A percentile compares a stretch with the other conserved stretches of the same genome.
Conservation (phyloP, 305 asterid species). For the Fraxinus xanthoxyloides region DNA sequence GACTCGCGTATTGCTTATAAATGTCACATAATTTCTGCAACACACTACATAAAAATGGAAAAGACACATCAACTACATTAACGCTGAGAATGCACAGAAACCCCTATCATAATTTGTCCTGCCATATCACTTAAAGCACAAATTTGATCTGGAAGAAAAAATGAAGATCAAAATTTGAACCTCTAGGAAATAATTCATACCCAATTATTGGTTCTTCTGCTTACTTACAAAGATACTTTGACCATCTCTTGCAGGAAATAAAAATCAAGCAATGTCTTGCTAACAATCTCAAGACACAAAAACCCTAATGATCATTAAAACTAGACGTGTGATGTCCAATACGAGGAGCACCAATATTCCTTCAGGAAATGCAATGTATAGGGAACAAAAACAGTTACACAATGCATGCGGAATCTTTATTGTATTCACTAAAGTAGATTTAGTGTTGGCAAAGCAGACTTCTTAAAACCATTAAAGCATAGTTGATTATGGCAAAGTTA, state of each 20-base stretch:
- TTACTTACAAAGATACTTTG: neutral
- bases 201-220: neutral
- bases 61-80: neutral
- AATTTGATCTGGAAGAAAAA: neutral
- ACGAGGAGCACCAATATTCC: neutral
- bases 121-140: neutral
- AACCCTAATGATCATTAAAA: neutral
- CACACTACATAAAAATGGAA: constrained; percentile 5
- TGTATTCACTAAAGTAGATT: neutral
- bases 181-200: neutral
- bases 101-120: neutral
- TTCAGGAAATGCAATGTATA: neutral
- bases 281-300: constrained; percentile 1
- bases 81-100: neutral
- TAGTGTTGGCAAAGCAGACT: neutral
- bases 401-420: neutral
- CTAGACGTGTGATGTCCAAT: neutral
- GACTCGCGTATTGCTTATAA: neutral
- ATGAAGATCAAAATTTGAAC: neutral
- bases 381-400: neutral
- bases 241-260: neutral
- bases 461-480: neutral
- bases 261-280: neutral
- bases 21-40: neutral
- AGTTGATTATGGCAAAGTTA: neutral